Evolutionary conservation across 768 basidiomycete species (phyloP).

Genomic region (Xanthoconium stramineum): DNA sequence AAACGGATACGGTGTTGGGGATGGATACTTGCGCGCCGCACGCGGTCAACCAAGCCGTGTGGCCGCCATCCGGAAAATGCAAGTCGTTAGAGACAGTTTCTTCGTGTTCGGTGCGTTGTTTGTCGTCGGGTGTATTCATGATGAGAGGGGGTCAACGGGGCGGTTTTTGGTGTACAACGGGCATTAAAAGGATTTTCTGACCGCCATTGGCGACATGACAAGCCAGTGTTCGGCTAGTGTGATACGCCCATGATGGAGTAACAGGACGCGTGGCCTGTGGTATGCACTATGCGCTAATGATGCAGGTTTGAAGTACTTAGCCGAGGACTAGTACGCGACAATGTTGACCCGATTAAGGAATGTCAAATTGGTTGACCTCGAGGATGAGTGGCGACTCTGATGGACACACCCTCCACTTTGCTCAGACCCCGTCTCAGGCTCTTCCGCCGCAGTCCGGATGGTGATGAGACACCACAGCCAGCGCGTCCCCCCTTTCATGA

Average conservation of each 20-base stretch:
- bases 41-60: slow-evolving; percentile 24
- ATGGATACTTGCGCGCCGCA: slow-evolving; percentile 21
- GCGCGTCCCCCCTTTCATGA: background rate
- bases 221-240: slow-evolving; percentile 5
- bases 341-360: slow-evolving; percentile 11
- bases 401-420: slow-evolving; percentile 2
- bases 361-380: slow-evolving; percentile 4
- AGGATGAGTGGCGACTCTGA: slow-evolving; percentile 5
- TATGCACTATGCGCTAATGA: background rate
- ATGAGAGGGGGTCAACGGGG: background rate
- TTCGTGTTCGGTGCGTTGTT: background rate
- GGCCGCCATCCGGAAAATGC: slow-evolving; percentile 23
- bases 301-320: background rate
- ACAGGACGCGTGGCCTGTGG: background rate
- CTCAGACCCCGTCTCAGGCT: slow-evolving; percentile 12
- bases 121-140: slow-evolving; percentile 7
- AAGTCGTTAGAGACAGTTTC: background rate
- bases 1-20: background rate
- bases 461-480: background rate
- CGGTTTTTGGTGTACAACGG: background rate
- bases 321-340: background rate
- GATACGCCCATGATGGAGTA: background rate
- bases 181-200: background rate
- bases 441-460: slow-evolving; percentile 6
- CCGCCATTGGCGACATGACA: background rate